A percentile compares a stretch with the other conserved stretches of the same genome.
phyloP scores from a whole-genome alignment of 1,139 yeast genomes.

The Yamadazyma trypodendri region DNA sequence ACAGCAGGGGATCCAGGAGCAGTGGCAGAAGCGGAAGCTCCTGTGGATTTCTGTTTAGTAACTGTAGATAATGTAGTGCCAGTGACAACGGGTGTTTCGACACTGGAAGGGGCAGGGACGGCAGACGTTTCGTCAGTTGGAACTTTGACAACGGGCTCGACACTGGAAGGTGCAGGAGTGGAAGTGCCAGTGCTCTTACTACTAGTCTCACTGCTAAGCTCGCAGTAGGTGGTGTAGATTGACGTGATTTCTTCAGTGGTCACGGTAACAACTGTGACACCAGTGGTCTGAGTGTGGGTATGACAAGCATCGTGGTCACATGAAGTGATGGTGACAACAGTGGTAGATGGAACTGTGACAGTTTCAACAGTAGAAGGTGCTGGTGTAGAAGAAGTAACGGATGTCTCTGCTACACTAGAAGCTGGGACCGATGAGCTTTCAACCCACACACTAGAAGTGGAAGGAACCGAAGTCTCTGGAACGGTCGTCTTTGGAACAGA shows the following conservation, averaged over 20 bases:
- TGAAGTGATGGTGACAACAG: constrained; percentile 25
- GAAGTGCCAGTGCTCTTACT: no score
- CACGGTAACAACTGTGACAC: constrained; percentile 18
- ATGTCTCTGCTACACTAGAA: neutral
- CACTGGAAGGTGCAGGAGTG: no score
- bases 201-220: constrained; percentile 17
- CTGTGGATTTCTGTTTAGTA: no score
- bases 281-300: constrained; percentile 29
- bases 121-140: no score
- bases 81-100: no score
- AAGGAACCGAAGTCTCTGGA: constrained; percentile 4
- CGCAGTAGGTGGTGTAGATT: constrained; percentile 31
- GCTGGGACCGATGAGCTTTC: no score
- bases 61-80: no score
- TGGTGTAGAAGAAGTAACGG: neutral
- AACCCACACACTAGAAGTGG: no score
- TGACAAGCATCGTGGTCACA: constrained; percentile 13
- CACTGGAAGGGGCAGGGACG: no score
- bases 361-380: neutral
- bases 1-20: constrained; percentile 4
- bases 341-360: constrained; percentile 7
- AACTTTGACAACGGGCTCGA: no score
- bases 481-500: constrained; percentile 5
- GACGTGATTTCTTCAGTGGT: constrained; percentile 18
- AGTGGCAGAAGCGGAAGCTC: neutral